Conservation (phyloP, 345 rosid species). For the Moringa oleifera region DNA sequence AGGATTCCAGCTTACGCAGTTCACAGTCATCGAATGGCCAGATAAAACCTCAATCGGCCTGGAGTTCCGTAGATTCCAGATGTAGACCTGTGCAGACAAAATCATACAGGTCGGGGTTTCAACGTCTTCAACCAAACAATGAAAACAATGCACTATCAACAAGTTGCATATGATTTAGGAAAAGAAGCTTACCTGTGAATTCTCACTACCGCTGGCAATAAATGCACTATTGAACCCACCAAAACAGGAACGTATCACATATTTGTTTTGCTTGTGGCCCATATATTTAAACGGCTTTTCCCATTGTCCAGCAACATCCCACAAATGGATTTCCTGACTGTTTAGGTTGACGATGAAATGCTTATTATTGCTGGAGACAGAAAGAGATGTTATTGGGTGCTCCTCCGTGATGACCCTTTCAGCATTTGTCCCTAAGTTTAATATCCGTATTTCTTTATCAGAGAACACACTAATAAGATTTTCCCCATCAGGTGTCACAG, state of each 20-base stretch:
- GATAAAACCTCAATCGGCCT: slow-evolving; percentile 64
- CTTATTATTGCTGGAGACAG: slow-evolving; percentile 59
- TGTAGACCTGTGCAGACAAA: slow-evolving; percentile 51
- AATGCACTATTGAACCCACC: slow-evolving; percentile 74
- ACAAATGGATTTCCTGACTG: slow-evolving; percentile 83
- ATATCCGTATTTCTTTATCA: slow-evolving; percentile 56
- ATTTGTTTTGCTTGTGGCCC: slow-evolving; percentile 75
- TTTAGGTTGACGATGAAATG: slow-evolving; percentile 74
- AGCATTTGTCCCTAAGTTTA: slow-evolving; percentile 53
- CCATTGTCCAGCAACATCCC: slow-evolving; percentile 80
- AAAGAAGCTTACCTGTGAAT: slow-evolving; percentile 51
- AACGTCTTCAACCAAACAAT: neutral
- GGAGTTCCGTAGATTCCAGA: slow-evolving; percentile 55
- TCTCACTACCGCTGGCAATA: slow-evolving; percentile 89
- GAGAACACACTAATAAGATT: slow-evolving; percentile 55
- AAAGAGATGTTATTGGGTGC: slow-evolving; percentile 58
- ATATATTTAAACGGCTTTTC: slow-evolving; percentile 46
- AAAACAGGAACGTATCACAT: slow-evolving; percentile 83
- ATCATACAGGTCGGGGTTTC: slow-evolving; percentile 2
- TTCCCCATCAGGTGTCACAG: slow-evolving; percentile 76
- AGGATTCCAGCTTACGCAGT: slow-evolving; percentile 89
- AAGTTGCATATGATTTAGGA: neutral
- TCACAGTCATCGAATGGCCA: slow-evolving; percentile 79
- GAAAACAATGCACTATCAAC: neutral
- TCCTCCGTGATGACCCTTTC: slow-evolving; percentile 65